phyloP scores from a whole-genome alignment of 2,329 filamentous ascomycete species.

The Beauveria sp. region DNA sequence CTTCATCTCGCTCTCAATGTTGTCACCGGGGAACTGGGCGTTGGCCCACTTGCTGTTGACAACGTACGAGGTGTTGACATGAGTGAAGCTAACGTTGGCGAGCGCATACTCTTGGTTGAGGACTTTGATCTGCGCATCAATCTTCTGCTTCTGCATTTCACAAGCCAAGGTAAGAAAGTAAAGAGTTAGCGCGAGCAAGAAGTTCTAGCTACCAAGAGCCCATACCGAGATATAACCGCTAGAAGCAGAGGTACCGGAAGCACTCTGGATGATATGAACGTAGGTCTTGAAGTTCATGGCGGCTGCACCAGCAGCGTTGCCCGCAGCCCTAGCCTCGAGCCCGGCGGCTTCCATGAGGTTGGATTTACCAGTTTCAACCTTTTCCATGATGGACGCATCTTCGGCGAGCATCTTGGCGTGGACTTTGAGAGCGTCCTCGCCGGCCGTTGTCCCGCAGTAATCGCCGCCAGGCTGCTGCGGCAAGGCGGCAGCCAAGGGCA shows the following conservation, averaged over 20 bases:
- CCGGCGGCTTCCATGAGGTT: neutral
- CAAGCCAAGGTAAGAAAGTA: no score
- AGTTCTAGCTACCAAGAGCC: no score
- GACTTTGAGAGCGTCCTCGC: neutral
- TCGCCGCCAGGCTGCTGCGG: neutral
- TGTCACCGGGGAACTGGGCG: neutral
- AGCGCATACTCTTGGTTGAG: neutral
- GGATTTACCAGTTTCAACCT: neutral
- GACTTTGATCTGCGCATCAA: neutral
- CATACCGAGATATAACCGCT: neutral
- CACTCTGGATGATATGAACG: neutral
- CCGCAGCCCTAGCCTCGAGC: neutral
- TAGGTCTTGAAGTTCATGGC: neutral
- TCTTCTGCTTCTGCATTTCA: neutral
- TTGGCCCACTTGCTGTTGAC: neutral
- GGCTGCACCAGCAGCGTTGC: neutral
- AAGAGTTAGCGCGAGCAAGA: no score
- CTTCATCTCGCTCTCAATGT: neutral
- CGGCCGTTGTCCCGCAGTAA: neutral
- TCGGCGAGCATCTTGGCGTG: neutral
- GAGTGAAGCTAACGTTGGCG: neutral
- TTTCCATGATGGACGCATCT: neutral
- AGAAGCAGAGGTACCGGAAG: neutral
- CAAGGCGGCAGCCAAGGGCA: neutral
- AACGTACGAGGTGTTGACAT: constrained; percentile 1